These are phyloP conservation scores for Fusarium veterinarium DNA, from an alignment of 2,329 filamentous ascomycete genomes.

Conservation along the genomic window DNA sequence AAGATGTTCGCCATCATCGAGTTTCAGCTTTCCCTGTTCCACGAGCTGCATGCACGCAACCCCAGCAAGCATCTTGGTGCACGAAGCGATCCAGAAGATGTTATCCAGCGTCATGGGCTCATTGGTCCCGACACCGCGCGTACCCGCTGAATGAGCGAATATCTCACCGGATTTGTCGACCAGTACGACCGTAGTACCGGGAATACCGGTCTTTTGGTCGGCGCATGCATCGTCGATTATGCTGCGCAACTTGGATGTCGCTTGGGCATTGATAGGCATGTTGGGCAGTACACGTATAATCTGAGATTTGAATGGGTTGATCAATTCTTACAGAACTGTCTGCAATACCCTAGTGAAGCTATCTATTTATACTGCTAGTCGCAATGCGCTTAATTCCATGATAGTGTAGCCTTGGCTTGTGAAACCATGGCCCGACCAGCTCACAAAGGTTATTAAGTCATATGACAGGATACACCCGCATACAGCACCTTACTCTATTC, in stretches of 20 bases:
- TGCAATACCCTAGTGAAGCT: neutral
- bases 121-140: slow-evolving; percentile 54
- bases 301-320: neutral
- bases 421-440: neutral
- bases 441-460: neutral
- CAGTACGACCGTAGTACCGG: slow-evolving; percentile 58
- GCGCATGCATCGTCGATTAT: slow-evolving; percentile 53
- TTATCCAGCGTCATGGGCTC: slow-evolving; percentile 70
- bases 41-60: slow-evolving; percentile 69
- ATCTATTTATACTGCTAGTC: slow-evolving; percentile 8
- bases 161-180: slow-evolving; percentile 61
- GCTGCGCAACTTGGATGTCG: slow-evolving; percentile 25
- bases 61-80: slow-evolving; percentile 66
- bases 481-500: neutral
- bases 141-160: slow-evolving; percentile 61
- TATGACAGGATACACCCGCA: neutral
- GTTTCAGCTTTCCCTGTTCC: slow-evolving; percentile 59
- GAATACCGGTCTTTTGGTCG: slow-evolving; percentile 54
- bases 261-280: slow-evolving; percentile 34
- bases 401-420: neutral
- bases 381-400: neutral
- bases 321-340: no score
- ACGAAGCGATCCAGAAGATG: slow-evolving; percentile 70
- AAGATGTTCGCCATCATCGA: slow-evolving; percentile 61
- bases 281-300: neutral